A percentile compares a stretch with the other conserved stretches of the same genome.
Evolutionary conservation across 202 grass and related monocot species (phyloP).

Genomic region (Schoenoplectus triqueter): DNA sequence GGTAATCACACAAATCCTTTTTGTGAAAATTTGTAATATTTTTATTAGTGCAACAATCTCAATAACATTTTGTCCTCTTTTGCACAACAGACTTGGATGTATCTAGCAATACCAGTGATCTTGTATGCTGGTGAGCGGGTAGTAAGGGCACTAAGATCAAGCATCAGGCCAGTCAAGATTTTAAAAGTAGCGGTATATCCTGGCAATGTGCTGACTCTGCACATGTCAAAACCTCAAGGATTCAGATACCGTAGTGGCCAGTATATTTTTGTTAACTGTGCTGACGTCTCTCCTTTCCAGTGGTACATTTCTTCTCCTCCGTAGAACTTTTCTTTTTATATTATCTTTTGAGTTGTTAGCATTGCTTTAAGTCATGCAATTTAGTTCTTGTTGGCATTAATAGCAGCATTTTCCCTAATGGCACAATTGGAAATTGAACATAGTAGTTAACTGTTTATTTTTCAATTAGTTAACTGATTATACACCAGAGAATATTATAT

Average conservation of each 20-base stretch:
- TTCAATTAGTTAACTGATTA: no score
- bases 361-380: neutral
- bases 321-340: neutral
- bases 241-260: slow-evolving; percentile 87
- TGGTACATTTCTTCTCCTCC: slow-evolving; percentile 50
- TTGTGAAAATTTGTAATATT: neutral
- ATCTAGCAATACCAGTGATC: slow-evolving; percentile 65
- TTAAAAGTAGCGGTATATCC: slow-evolving; percentile 92
- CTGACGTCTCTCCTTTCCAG: slow-evolving; percentile 90
- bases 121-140: slow-evolving; percentile 76
- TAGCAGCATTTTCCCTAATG: neutral
- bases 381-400: neutral
- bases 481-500: neutral
- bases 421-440: neutral
- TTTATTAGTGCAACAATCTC: neutral
- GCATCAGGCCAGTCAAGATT: slow-evolving; percentile 77
- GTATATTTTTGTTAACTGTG: slow-evolving; percentile 97
- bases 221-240: slow-evolving; percentile 80
- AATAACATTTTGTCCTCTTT: neutral
- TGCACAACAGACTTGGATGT: slow-evolving; percentile 85
- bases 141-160: slow-evolving; percentile 65
- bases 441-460: neutral
- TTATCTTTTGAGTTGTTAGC: slow-evolving; percentile 12
- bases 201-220: slow-evolving; percentile 73
- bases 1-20: slow-evolving; percentile 41